Base-by-base conservation (phyloP, 2,329 filamentous ascomycete genomes). In the Claviceps maximensis region DNA sequence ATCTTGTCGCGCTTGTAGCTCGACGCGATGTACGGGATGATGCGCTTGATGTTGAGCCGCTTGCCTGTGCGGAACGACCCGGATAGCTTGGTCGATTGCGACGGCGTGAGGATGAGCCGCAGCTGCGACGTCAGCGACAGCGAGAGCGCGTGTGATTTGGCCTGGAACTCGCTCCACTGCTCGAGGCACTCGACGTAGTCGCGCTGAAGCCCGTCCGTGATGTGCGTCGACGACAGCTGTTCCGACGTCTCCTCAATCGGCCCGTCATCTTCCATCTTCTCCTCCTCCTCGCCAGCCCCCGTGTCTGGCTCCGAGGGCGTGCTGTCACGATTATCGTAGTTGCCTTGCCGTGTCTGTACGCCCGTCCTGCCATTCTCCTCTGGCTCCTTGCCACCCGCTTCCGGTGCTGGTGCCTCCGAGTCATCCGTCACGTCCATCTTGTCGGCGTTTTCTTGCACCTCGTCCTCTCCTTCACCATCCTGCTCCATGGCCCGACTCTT, bases 1-100 rank as follows among this genome's bases (percentile, higher is more conserved):
- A 99, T 99, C 76, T 98, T 98, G 79, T 99, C 93, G 56, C 93
- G 87, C 76, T 96, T 97, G 78, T 96, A 98, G 65, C 87, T 85
- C 0, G 90, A 97, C 1, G 94, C 93, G 61, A 99, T 97, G 72
- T 98, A 99, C 0, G 94, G 93, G 62, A 99, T 98, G 70, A 99
- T 98, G 60, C 91, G 89, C 71, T 97, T 97, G 74, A 99, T 95
- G 70, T 97, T 98, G 61, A 99, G 87, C 0, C 93, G 86, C 69
- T 99, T 98, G 57, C 93, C 93, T 0, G 93, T 98, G 60, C 93
- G 87, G 78, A 95, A 97, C 60, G 95, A 89, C 45, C 93, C 93
- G 2, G 91, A 90, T 57, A 98, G 86, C 65, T 97, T 98, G 40
- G 93, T 97, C 1, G 91, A 90, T 51, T 95, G 84, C 0, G 91